These are phyloP conservation scores for Exsudoporus frostii DNA, from an alignment of 768 basidiomycete species.

Conservation along the genomic window DNA sequence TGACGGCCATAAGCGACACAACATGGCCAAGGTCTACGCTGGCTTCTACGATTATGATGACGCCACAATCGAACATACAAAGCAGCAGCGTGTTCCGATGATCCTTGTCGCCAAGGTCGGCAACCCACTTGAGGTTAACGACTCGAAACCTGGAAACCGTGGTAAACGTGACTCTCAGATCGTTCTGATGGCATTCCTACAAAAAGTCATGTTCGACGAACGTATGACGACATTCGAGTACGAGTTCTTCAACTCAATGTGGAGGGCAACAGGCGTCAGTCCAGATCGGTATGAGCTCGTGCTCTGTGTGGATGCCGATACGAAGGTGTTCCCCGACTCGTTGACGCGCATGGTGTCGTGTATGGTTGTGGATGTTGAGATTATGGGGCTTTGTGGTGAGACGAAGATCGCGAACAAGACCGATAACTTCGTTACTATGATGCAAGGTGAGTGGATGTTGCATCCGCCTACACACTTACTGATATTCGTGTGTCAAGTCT, in stretches of 20 bases:
- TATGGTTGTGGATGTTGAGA: conserved; percentile 95
- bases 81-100: conserved; percentile 96
- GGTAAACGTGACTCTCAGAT: conserved; percentile 99
- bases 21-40: conserved; percentile 98
- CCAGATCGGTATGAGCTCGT: conserved; percentile 96
- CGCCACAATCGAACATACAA: conserved; percentile 80
- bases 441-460: conserved; percentile 75
- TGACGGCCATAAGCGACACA: conserved; percentile 99
- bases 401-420: conserved; percentile 99
- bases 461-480: conserved; percentile 1
- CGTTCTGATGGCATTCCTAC: conserved; percentile 94
- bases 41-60: conserved; percentile 97
- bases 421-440: conserved; percentile 99
- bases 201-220: conserved; percentile 99
- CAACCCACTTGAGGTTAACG: conserved; percentile 84
- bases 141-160: conserved; percentile 94
- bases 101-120: conserved; percentile 95
- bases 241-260: conserved; percentile 98
- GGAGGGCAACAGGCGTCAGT: conserved; percentile 92
- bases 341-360: conserved; percentile 93
- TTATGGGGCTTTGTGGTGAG: conserved; percentile 99
- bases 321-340: conserved; percentile 98
- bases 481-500: conserved; percentile 52
- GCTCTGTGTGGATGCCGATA: conserved; percentile 96
- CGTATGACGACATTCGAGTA: conserved; percentile 99